Evolutionary conservation across 139 green algal genomes (phyloP), one percentile per base, ranked within the genome.

Genomic region (Protoeuglena noctilucae): DNA sequence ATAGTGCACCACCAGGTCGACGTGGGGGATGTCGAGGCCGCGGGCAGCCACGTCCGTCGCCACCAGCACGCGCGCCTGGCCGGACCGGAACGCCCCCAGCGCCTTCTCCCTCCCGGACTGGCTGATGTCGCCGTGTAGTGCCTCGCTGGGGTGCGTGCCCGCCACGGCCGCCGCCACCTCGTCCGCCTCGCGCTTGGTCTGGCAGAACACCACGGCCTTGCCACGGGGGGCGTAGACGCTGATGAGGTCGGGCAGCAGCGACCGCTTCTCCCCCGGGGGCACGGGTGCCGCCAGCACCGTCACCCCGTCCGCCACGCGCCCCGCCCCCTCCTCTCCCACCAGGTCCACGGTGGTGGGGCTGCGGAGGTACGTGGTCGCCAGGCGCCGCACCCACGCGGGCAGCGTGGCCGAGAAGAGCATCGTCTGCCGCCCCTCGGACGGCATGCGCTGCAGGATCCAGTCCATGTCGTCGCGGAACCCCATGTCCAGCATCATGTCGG

Each of bases 381-480:
- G 70, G 55, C 86, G 86, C 68, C 86, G 84, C 28, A 99, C 85
- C 92, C 92, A 99, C 2, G 51, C 48, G 21, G 92, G 92, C 77
- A 97, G 79, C 9, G 92, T 99, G 28, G 92, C 92, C 26, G 60
- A 83, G 80, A 99, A 99, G 23, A 99, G 73, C 72, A 95, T 77
- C 22, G 85, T 97, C 78, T 99, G 91, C 2, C 85, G 68, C 51
- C 57, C 25, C 12, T 85, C 54, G 26, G 54, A 24, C 7, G 79
- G 84, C 16, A 85, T 64, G 18, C 73, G 59, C 46, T 65, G 27
- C 62, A 96, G 66, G 57, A 98, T 94, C 40, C 65, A 66, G 78
- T 98, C 92, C 63, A 98, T 90, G 65, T 98, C 92, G 67, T 99
- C 76, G 61, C 93, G 79, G 62, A 99, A 99, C 46, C 92, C 92